Conservation (phyloP, 140 eudicot species). For the Stevia rebaudiana region DNA sequence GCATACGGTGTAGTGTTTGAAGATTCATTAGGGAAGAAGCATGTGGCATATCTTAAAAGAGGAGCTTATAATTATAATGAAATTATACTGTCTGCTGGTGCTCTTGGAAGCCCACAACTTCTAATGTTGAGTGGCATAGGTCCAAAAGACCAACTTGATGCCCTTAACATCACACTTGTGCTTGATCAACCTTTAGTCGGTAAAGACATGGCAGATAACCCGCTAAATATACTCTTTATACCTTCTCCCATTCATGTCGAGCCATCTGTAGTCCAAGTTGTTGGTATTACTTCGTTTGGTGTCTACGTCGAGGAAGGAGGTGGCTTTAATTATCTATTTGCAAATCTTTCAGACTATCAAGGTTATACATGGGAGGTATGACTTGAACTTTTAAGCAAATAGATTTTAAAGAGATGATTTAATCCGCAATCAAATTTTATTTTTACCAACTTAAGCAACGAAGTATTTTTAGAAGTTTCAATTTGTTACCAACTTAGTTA, state of each 20-base stretch:
- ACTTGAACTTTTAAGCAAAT: neutral
- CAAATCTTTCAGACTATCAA: conserved; percentile 34
- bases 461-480: no score
- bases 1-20: conserved; percentile 63
- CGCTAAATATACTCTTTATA: conserved; percentile 2
- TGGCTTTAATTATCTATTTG: conserved; percentile 43
- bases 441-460: no score
- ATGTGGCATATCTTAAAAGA: conserved; percentile 41
- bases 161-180: conserved; percentile 44
- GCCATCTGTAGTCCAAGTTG: conserved; percentile 8
- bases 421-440: no score
- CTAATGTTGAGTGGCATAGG: conserved; percentile 69
- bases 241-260: conserved; percentile 12
- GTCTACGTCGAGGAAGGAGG: conserved; percentile 57
- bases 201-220: conserved; percentile 12
- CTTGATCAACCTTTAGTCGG: conserved; percentile 14
- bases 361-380: conserved; percentile 60
- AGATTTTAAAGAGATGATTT: no score
- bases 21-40: conserved; percentile 43
- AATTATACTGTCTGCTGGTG: conserved; percentile 56
- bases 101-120: conserved; percentile 72
- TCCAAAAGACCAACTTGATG: conserved; percentile 46
- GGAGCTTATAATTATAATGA: conserved; percentile 37
- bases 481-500: no score
- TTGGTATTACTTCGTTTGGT: conserved; percentile 17